Conservation (phyloP, 306 rosid genomes). For the Medicago truncatula region DNA sequence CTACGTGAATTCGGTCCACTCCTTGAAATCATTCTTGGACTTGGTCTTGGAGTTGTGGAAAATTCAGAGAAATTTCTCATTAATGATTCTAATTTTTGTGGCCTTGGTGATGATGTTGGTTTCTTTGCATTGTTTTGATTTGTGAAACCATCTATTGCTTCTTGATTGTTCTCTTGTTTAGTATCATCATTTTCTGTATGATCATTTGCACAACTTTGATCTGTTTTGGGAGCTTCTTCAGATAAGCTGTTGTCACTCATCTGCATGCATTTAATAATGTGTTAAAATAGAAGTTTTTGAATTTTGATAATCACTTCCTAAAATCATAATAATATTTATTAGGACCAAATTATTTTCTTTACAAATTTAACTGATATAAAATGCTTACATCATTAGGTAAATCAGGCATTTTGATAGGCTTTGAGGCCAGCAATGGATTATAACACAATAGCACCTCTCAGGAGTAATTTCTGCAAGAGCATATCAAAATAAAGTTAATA, state of each 20-base stretch:
- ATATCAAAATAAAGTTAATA: slow-evolving; percentile 18
- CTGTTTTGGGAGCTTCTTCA: slow-evolving; percentile 39
- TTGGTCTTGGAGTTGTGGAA: background rate
- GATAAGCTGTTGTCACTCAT: slow-evolving; percentile 29
- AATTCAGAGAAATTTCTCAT: slow-evolving; percentile 43
- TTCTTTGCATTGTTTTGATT: slow-evolving; percentile 26
- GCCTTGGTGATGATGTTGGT: slow-evolving; percentile 11
- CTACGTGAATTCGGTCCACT: slow-evolving; percentile 56
- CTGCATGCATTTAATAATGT: slow-evolving; percentile 43
- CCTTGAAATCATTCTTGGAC: slow-evolving; percentile 29
- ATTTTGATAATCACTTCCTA: slow-evolving; percentile 33
- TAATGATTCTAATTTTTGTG: slow-evolving; percentile 36
- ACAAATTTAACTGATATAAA: too few species aligned
- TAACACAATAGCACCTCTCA: slow-evolving; percentile 43
- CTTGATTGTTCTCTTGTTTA: slow-evolving; percentile 34
- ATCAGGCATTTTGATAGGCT: slow-evolving; percentile 45
- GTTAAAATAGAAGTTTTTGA: slow-evolving; percentile 32
- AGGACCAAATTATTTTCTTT: background rate
- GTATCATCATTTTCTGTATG: slow-evolving; percentile 2
- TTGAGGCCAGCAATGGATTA: slow-evolving; percentile 45
- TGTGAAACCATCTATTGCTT: slow-evolving; percentile 26
- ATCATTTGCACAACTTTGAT: slow-evolving; percentile 35
- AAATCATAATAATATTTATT: background rate
- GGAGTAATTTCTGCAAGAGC: slow-evolving; percentile 47
- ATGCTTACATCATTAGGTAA: slow-evolving; percentile 54